Base-by-base conservation (phyloP, 192 early-diverging fungal species). In the Dissophora ornata region DNA sequence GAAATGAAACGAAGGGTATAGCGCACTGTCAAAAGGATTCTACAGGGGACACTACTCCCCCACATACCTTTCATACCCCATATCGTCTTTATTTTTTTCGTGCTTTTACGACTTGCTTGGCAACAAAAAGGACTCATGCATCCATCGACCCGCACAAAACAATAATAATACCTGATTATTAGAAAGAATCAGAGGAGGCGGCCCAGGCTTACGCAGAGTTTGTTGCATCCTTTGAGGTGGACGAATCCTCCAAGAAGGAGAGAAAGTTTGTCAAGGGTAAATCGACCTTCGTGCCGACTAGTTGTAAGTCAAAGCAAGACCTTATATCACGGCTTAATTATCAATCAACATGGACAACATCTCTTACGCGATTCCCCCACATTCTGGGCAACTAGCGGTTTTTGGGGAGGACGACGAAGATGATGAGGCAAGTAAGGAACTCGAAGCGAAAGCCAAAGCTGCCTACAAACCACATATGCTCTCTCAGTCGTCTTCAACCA, bases 161-260 rank as follows among this genome's bases (percentile, higher is more conserved):
- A 50, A 50, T 55, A 18, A 32, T 25, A 5, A 67, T n/a, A 12
- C 19, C 34, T 32, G 50, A 21, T 26, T 51, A 25, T 32, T 75
- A 90, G 88, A 79, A 89, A 88, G 93, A 93, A 62, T 84, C 87
- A 22, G 91, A 92, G 57, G 92, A 93, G 79, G 87, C 93, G 16
- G 91, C 90, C 25, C 86, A 87, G 57, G 91, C 91, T 2, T 92
- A 91, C 70, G 86, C 84, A 42, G 91, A 93, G 32, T 95, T 95
- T 79, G 89, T 91, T 12, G 91, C 91, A 7, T 94, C 92, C 1
- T 93, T 95, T 67, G 92, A 90, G 51, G 84, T 84, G n/a, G 86
- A 85, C 22, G 34, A 61, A 24, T 57, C 45, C 22, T 32, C 58
- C 52, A 74, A 74, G 62, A 58, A 81, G 33, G 61, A 77, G 11